Evolutionary conservation across 1,139 yeast genomes (phyloP).

Genomic region (Saccharomyces hybrid): DNA sequence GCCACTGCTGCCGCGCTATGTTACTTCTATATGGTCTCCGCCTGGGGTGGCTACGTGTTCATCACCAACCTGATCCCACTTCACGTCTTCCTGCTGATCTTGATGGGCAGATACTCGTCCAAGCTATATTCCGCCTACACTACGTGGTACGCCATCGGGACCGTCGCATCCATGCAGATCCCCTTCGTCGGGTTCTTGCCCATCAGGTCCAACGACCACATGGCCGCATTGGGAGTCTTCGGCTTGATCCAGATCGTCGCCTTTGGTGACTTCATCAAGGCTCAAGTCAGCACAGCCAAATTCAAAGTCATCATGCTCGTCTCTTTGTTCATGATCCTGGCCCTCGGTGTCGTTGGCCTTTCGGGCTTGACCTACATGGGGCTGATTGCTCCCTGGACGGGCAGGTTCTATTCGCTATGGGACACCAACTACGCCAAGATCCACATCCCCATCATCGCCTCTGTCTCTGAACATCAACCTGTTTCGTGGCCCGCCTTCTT

Average conservation of each 20-base stretch:
- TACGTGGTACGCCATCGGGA: constrained; percentile 95
- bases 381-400: constrained; percentile 98
- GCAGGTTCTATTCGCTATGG: constrained; percentile 97
- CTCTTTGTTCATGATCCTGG: constrained; percentile 48
- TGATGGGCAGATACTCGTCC: constrained; percentile 91
- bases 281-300: constrained; percentile 63
- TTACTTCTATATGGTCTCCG: constrained; percentile 97
- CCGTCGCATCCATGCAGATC: constrained; percentile 96
- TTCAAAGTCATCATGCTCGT: constrained; percentile 66
- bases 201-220: constrained; percentile 93
- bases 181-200: constrained; percentile 98
- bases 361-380: constrained; percentile 81
- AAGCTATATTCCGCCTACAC: constrained; percentile 84
- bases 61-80: constrained; percentile 95
- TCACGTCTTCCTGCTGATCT: constrained; percentile 80
- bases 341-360: constrained; percentile 62
- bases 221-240: constrained; percentile 96
- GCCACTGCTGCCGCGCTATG: constrained; percentile 79
- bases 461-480: constrained; percentile 98
- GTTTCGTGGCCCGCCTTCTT: constrained; percentile 99
- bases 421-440: constrained; percentile 96
- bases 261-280: constrained; percentile 72
- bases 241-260: constrained; percentile 90
- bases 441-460: constrained; percentile 97
- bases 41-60: constrained; percentile 99